Evolutionary conservation across 176 grass and related monocot genomes (phyloP).

Genomic region (Triticum turgidum): DNA sequence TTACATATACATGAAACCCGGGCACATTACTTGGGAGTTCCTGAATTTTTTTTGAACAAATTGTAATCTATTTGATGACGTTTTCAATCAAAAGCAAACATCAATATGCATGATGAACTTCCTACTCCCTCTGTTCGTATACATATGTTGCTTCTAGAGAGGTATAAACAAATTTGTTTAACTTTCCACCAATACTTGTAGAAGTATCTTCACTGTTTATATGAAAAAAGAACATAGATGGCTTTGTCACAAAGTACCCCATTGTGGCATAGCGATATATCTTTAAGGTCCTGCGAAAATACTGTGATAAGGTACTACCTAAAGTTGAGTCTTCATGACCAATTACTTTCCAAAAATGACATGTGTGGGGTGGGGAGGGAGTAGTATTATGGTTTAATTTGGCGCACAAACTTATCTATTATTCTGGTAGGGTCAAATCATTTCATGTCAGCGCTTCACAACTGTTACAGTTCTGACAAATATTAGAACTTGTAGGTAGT

Average conservation of each 20-base stretch:
- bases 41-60: neutral
- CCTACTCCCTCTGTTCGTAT: neutral
- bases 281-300: neutral
- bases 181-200: slow-evolving; percentile 1
- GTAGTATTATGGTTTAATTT: neutral
- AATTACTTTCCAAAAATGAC: neutral
- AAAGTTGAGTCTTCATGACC: neutral
- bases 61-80: neutral
- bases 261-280: neutral
- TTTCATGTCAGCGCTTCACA: slow-evolving; percentile 11
- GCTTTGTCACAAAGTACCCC: neutral
- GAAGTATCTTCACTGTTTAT: neutral
- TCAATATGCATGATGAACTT: slow-evolving; percentile 1
- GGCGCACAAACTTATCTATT: neutral
- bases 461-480: neutral
- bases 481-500: slow-evolving; percentile 66
- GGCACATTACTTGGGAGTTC: neutral
- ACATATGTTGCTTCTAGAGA: neutral
- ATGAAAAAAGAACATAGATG: neutral
- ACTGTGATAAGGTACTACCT: neutral
- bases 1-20: neutral
- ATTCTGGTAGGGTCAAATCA: slow-evolving; percentile 6
- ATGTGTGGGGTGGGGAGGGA: neutral
- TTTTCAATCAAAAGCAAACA: neutral
- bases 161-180: neutral